phyloP scores from a whole-genome alignment of 495 filamentous ascomycete genomes.

The Xylaria telfairii region DNA sequence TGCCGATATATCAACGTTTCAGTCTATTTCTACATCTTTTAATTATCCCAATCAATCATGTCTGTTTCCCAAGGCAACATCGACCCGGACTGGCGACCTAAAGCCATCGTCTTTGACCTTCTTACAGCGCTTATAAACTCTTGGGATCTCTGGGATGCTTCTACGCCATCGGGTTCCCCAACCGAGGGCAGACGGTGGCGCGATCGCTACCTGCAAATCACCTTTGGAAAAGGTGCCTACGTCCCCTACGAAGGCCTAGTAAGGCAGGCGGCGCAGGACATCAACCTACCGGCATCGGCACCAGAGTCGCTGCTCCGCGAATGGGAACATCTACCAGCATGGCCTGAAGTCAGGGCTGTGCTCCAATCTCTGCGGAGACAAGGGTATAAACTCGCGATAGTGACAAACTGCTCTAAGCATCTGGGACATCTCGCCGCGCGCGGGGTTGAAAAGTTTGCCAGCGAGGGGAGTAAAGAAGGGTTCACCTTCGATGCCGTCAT shows the following conservation, averaged over 20 bases:
- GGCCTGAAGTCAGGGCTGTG: constrained; percentile 37
- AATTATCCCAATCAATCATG: neutral
- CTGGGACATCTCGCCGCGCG: constrained; percentile 34
- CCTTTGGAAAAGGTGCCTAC: constrained; percentile 38
- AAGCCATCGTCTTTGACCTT: constrained; percentile 45
- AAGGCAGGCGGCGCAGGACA: constrained; percentile 34
- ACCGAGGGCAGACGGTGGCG: constrained; percentile 35
- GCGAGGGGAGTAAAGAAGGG: constrained; percentile 1
- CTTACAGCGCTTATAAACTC: constrained; percentile 46
- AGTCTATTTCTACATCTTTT: neutral
- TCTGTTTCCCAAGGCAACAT: neutral
- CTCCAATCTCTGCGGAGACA: constrained; percentile 27
- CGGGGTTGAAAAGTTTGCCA: constrained; percentile 24
- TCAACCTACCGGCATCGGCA: constrained; percentile 34
- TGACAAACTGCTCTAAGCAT: constrained; percentile 42
- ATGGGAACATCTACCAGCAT: constrained; percentile 39
- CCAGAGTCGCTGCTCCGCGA: constrained; percentile 31
- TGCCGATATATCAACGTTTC: neutral
- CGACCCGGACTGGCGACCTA: constrained; percentile 30
- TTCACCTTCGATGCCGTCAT: constrained; percentile 39
- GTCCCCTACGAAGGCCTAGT: constrained; percentile 42
- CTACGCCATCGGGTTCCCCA: constrained; percentile 30
- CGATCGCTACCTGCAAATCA: constrained; percentile 38
- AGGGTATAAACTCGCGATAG: constrained; percentile 39
- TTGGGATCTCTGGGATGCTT: constrained; percentile 41